A percentile compares a stretch with the other conserved stretches of the same genome.
Evolutionary conservation across 371 early-diverging fungal genomes (phyloP).

Genomic region (Mucor sp.): DNA sequence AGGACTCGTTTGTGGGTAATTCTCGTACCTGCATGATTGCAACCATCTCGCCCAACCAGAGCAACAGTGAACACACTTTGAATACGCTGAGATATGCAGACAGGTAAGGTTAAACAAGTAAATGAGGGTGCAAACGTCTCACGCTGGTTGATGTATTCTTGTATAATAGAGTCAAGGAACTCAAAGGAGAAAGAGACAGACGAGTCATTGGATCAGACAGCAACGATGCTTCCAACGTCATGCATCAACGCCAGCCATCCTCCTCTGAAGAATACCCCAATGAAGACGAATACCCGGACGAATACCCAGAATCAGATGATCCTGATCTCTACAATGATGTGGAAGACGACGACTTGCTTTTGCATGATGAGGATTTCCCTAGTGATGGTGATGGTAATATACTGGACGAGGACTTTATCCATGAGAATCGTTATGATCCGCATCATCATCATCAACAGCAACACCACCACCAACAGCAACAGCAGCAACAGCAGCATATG

Average conservation of each 20-base stretch:
- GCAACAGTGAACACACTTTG: slow-evolving; percentile 96
- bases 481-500: slow-evolving; percentile 11
- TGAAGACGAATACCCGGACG: slow-evolving; percentile 35
- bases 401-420: slow-evolving; percentile 50
- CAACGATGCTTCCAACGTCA: slow-evolving; percentile 8
- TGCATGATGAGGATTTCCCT: slow-evolving; percentile 46
- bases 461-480: not conserved
- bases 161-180: slow-evolving; percentile 90
- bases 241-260: slow-evolving; percentile 16
- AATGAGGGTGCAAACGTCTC: too few species aligned
- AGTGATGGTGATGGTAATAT: slow-evolving; percentile 58
- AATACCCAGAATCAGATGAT: slow-evolving; percentile 36
- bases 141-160: too few species aligned
- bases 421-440: slow-evolving; percentile 26
- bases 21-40: slow-evolving; percentile 98
- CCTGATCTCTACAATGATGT: slow-evolving; percentile 27
- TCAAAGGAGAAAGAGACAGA: slow-evolving; percentile 69
- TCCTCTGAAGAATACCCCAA: slow-evolving; percentile 24
- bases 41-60: slow-evolving; percentile 91
- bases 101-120: too few species aligned
- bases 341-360: slow-evolving; percentile 38
- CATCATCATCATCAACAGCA: slow-evolving; percentile 15
- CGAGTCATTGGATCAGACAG: slow-evolving; percentile 7
- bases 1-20: slow-evolving; percentile 98
- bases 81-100: slow-evolving; percentile 99